Conservation (phyloP, 176 grass and related monocot genomes). For the Hyparrhenia diplandra region DNA sequence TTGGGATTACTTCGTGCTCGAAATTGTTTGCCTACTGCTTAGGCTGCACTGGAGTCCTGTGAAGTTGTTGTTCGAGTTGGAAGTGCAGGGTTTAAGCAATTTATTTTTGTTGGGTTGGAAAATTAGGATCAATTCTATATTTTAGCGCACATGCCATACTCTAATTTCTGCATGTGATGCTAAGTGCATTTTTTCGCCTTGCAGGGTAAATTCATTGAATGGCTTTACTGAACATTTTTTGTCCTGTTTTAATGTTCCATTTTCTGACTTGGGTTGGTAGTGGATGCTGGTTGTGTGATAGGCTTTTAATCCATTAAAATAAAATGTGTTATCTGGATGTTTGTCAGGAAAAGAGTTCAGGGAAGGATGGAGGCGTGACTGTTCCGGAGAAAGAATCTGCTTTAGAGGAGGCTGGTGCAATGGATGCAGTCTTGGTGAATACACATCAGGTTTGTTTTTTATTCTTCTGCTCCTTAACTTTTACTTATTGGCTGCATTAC, state of each 20-base stretch:
- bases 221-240: neutral
- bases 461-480: neutral
- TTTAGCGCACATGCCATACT: neutral
- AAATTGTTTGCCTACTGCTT: neutral
- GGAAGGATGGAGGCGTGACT: constrained; percentile 34
- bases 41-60: neutral
- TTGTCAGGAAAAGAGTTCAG: constrained; percentile 54
- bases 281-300: neutral
- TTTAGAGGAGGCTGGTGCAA: constrained; percentile 54
- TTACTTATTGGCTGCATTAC: neutral
- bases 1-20: neutral
- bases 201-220: neutral
- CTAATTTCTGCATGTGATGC: neutral
- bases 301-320: neutral
- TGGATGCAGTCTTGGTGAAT: constrained; percentile 85
- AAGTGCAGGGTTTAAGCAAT: neutral
- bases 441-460: constrained; percentile 75
- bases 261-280: neutral
- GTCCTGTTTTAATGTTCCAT: neutral
- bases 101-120: neutral
- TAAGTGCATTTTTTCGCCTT: neutral
- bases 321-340: neutral
- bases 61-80: neutral
- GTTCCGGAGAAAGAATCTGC: constrained; percentile 45
- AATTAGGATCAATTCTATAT: neutral